Evolutionary conservation across 352 stramenopile genomes (phyloP).

Genomic region (Phytopythium oedochilum): DNA sequence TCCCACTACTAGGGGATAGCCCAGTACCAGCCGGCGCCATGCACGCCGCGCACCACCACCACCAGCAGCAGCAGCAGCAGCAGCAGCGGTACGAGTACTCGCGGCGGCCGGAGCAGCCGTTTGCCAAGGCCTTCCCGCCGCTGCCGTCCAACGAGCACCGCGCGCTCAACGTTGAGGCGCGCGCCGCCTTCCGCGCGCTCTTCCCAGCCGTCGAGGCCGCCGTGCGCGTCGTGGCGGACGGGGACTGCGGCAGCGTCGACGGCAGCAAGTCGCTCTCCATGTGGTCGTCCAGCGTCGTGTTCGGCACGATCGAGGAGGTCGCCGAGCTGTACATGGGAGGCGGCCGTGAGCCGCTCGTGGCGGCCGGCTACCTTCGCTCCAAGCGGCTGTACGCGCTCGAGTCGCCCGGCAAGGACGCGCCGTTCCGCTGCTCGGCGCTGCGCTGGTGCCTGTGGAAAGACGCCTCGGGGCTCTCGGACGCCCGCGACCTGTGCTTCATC

Average conservation of each 20-base stretch:
- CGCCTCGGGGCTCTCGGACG: slow-evolving; percentile 38
- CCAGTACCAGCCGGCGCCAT: not conserved
- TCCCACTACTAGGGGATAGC: not conserved
- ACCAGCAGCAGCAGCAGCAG: not conserved
- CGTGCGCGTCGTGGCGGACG: slow-evolving; percentile 25
- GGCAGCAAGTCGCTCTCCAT: slow-evolving; percentile 47
- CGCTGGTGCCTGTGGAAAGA: slow-evolving; percentile 61
- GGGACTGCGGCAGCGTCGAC: slow-evolving; percentile 27
- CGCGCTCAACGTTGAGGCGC: slow-evolving; percentile 23
- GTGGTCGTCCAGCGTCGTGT: slow-evolving; percentile 47
- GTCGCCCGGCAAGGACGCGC: slow-evolving; percentile 24
- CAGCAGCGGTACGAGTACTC: slow-evolving; percentile 38
- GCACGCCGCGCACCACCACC: too few species aligned
- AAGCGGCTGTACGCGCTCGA: slow-evolving; percentile 53
- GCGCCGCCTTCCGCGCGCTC: slow-evolving; percentile 25
- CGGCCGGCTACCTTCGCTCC: slow-evolving; percentile 29
- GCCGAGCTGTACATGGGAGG: slow-evolving; percentile 45
- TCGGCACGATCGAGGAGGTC: slow-evolving; percentile 59
- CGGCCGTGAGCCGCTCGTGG: slow-evolving; percentile 45
- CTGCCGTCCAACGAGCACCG: slow-evolving; percentile 24
- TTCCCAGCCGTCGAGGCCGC: slow-evolving; percentile 31
- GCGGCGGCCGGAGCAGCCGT: slow-evolving; percentile 39
- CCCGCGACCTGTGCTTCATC: slow-evolving; percentile 51
- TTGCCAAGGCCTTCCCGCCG: slow-evolving; percentile 39
- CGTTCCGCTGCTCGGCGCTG: slow-evolving; percentile 39